Evolutionary conservation across 2,329 filamentous ascomycete species (phyloP).

Genomic region (Colletotrichum brevisporum): DNA sequence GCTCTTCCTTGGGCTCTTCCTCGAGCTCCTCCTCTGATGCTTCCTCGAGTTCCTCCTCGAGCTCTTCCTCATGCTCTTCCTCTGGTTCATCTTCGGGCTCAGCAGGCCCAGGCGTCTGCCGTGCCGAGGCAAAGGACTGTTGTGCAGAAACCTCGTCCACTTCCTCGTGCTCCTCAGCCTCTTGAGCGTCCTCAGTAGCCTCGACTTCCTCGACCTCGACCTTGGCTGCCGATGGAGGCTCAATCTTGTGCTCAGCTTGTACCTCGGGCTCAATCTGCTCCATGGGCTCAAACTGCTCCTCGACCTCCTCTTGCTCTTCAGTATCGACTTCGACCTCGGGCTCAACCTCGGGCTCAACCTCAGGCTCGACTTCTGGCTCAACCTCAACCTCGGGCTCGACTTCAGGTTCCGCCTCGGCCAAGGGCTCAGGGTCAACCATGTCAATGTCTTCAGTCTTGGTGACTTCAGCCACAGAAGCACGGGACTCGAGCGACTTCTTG

Average conservation of each 20-base stretch:
- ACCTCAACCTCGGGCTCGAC: conserved; percentile 40
- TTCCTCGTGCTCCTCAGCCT: conserved; percentile 38
- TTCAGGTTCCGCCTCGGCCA: not conserved
- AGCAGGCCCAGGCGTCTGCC: conserved; percentile 37
- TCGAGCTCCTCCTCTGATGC: not conserved
- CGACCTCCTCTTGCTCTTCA: conserved; percentile 8
- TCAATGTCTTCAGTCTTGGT: conserved; percentile 25
- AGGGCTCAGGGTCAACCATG: not conserved
- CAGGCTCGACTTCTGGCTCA: conserved; percentile 41
- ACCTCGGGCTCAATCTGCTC: conserved; percentile 20
- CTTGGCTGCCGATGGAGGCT: not conserved
- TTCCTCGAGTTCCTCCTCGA: conserved; percentile 9
- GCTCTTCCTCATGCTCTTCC: not conserved
- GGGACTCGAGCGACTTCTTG: conserved; percentile 49
- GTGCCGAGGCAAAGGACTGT: conserved; percentile 38
- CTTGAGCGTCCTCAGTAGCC: conserved; percentile 43
- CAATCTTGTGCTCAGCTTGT: conserved; percentile 39
- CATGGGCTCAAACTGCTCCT: not conserved
- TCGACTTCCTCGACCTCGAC: conserved; percentile 44
- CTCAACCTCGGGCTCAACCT: not conserved
- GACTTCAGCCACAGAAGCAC: conserved; percentile 38
- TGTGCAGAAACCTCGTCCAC: conserved; percentile 21
- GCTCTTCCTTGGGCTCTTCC: not conserved
- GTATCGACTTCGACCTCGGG: conserved; percentile 32
- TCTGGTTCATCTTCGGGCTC: conserved; percentile 17